Percentiles rank a stretch among this genome's conserved stretches.
Conservation (phyloP, 441 rosid genomes). For the Capsella rubella region DNA sequence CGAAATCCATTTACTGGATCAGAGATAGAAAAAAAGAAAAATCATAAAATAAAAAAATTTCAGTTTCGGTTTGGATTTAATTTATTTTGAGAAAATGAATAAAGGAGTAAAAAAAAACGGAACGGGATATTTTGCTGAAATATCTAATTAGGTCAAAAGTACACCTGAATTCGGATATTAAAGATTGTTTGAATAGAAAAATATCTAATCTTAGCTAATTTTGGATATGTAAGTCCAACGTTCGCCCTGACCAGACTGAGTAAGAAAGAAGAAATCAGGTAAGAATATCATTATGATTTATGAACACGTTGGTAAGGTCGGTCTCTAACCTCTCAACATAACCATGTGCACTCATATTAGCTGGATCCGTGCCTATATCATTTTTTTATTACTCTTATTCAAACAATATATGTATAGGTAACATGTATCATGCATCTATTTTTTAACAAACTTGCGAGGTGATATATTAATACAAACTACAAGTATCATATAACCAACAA, state of each 20-base stretch:
- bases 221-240: slow-evolving; percentile 16
- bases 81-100: background rate
- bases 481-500: too few relatives aligned
- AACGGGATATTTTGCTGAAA: slow-evolving; percentile 28
- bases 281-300: background rate
- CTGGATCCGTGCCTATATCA: too few relatives aligned
- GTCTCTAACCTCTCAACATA: slow-evolving; percentile 20
- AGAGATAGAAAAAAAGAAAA: too few relatives aligned
- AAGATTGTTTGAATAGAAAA: slow-evolving; percentile 19
- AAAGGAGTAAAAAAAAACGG: background rate
- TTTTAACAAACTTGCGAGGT: too few relatives aligned
- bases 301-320: slow-evolving; percentile 22
- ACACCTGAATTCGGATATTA: slow-evolving; percentile 12
- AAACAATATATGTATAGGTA: too few relatives aligned
- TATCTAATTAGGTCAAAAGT: slow-evolving; percentile 31
- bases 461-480: too few relatives aligned
- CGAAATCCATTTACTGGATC: background rate
- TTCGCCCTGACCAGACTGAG: slow-evolving; percentile 1
- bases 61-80: background rate
- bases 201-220: slow-evolving; percentile 34
- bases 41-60: too few relatives aligned
- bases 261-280: slow-evolving; percentile 5
- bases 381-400: too few relatives aligned
- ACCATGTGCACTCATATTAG: too few relatives aligned
- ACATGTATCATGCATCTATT: too few relatives aligned